phyloP scores from a whole-genome alignment of 2,329 filamentous ascomycete genomes.

The Tolypocladium capitatum region DNA sequence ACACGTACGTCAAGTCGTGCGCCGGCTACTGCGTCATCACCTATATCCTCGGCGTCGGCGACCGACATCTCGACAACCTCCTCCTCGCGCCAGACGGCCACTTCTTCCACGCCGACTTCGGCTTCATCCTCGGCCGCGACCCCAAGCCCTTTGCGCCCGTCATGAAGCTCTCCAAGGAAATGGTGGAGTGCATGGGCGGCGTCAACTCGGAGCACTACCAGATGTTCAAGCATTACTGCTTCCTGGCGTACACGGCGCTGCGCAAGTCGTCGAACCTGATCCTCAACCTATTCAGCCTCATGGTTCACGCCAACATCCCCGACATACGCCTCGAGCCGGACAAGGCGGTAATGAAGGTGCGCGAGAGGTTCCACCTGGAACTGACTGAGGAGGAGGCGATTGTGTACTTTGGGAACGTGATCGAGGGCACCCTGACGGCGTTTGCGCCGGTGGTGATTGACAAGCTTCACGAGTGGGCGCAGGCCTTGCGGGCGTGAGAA shows the following conservation, averaged over 20 bases:
- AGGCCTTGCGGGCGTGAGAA: constrained; percentile 65
- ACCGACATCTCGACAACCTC: constrained; percentile 90
- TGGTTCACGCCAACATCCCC: constrained; percentile 95
- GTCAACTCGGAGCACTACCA: constrained; percentile 67
- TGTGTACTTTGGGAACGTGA: constrained; percentile 72
- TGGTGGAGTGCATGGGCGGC: constrained; percentile 98
- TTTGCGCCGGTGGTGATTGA: constrained; percentile 92
- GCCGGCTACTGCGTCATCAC: constrained; percentile 98
- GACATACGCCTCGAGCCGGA: constrained; percentile 88
- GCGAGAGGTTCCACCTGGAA: constrained; percentile 87
- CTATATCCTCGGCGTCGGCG: constrained; percentile 90
- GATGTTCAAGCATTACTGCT: constrained; percentile 90
- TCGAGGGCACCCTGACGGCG: constrained; percentile 80
- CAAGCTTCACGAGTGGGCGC: constrained; percentile 82
- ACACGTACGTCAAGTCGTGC: constrained; percentile 90
- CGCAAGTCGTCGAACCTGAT: constrained; percentile 85
- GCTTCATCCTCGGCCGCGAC: constrained; percentile 92
- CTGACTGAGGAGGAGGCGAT: constrained; percentile 88
- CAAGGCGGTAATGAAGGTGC: constrained; percentile 87
- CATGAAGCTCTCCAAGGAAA: constrained; percentile 95
- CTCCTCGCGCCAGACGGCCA: constrained; percentile 79
- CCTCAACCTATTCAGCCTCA: constrained; percentile 86
- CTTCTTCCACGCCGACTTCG: constrained; percentile 98
- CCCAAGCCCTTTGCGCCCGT: constrained; percentile 94
- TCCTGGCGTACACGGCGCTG: constrained; percentile 83